Evolutionary conservation across 768 basidiomycete genomes (phyloP), one percentile per base, ranked within the genome.

Genomic region (Astraeus odoratus): DNA sequence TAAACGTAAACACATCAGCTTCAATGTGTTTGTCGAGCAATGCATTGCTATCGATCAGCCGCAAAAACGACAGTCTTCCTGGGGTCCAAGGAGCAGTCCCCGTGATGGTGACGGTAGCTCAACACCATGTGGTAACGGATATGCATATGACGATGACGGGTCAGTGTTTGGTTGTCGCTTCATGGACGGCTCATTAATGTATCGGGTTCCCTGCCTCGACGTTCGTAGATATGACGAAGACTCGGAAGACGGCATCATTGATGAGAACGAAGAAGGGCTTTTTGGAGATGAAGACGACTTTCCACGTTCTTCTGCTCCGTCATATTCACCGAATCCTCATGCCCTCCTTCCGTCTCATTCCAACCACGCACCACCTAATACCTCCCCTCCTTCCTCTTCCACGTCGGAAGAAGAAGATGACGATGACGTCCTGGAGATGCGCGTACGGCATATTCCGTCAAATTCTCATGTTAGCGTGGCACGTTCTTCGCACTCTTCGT

Each of bases 21-120:
- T 98, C 76, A 98, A 97, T 65, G 95, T 94, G 1, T 96, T 94
- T 60, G 95, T 99, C 30, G 88, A 96, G 63, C 95, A 97, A 62
- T 92, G 81, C 59, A 95, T 99, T 47, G 83, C 88, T 34, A 87
- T 91, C 59, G 88, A 90, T 58, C 83, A 83, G 55, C 87, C 86
- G 0, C 68, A 71, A 46, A 58, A 56, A 49, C 65, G 60, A 50
- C 60, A 50, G 9, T 13, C 45, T 1, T 8, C 37, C 8, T 52
- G 74, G 54, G 67, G 66, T 44, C 66, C 58, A 39, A 56, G 50
- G n/a, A n/a, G n/a, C 4, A 50, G 25, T 48, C 42, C 39, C 25
- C 48, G 41, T 27, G 33, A 31, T 23, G 44, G 47, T 35, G 30
- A 39, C 13, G 34, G 44, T 30, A 47, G 34, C 30, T 43, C 48